phyloP scores from a whole-genome alignment of 129 eudicot species.

The Saussurea involucrata region DNA sequence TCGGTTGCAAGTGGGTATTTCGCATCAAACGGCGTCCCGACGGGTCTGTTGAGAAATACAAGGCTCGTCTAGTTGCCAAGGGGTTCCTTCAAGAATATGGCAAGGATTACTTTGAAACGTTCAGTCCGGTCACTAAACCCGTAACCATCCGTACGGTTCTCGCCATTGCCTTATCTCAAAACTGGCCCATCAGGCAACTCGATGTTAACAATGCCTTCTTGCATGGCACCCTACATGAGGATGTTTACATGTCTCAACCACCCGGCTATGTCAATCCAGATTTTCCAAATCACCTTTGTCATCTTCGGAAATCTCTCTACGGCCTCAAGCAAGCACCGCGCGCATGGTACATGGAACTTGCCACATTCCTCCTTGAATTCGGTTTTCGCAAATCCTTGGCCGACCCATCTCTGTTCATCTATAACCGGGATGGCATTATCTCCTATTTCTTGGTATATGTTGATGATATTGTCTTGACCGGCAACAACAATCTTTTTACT shows the following conservation, averaged over 20 bases:
- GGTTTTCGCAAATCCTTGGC: conserved; percentile 16
- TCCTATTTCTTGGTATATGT: conserved; percentile 23
- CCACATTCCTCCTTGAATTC: background rate
- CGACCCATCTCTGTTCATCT: conserved; percentile 14
- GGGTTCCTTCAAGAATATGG: too few relatives aligned
- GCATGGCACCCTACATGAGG: conserved; percentile 15
- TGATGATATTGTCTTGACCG: too few relatives aligned
- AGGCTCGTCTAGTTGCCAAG: too few relatives aligned
- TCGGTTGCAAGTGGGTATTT: conserved; percentile 13
- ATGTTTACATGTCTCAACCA: conserved; percentile 25
- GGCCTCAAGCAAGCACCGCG: background rate
- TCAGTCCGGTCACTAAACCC: too few relatives aligned
- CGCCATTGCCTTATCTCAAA: too few relatives aligned
- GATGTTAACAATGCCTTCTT: background rate
- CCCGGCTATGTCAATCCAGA: background rate
- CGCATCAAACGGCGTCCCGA: background rate
- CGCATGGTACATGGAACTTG: conserved; percentile 11
- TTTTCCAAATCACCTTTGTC: background rate
- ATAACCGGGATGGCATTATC: background rate
- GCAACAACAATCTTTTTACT: background rate
- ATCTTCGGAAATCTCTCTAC: background rate
- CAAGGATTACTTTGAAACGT: too few relatives aligned
- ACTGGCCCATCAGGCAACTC: too few relatives aligned
- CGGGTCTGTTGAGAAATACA: background rate
- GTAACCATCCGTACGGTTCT: too few relatives aligned